Evolutionary conservation across 441 rosid species (phyloP).

Genomic region (Manihot esculenta): DNA sequence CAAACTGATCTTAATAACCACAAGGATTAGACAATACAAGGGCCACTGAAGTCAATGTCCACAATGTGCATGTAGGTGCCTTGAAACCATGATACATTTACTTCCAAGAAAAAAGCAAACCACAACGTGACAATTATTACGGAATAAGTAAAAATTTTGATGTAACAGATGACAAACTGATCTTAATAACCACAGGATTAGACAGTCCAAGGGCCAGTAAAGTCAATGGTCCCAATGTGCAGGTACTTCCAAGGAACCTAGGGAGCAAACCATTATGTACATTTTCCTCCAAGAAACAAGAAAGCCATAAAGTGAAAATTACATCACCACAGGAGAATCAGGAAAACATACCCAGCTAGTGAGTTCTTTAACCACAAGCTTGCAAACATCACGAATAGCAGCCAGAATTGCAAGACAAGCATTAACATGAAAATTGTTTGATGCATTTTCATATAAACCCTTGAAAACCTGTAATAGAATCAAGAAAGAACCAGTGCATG

Average conservation of each 20-base stretch:
- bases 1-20: too few species aligned
- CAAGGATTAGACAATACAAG: too few species aligned
- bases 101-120: too few species aligned
- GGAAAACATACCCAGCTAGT: constrained; percentile 85
- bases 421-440: constrained; percentile 70
- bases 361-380: constrained; percentile 92
- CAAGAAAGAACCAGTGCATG: constrained; percentile 6
- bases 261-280: background rate
- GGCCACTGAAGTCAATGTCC: too few species aligned
- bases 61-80: too few species aligned
- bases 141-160: too few species aligned
- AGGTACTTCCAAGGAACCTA: too few species aligned
- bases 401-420: constrained; percentile 85
- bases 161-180: background rate
- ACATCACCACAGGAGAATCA: background rate
- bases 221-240: background rate
- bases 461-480: constrained; percentile 62
- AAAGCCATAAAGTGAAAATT: background rate
- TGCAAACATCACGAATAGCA: constrained; percentile 96
- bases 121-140: too few species aligned
- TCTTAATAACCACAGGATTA: background rate
- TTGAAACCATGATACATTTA: too few species aligned
- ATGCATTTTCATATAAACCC: constrained; percentile 87
- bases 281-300: too few species aligned
- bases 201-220: background rate